These are phyloP conservation scores for Leccinum rimulosum DNA, from an alignment of 768 basidiomycete genomes.

Conservation along the genomic window DNA sequence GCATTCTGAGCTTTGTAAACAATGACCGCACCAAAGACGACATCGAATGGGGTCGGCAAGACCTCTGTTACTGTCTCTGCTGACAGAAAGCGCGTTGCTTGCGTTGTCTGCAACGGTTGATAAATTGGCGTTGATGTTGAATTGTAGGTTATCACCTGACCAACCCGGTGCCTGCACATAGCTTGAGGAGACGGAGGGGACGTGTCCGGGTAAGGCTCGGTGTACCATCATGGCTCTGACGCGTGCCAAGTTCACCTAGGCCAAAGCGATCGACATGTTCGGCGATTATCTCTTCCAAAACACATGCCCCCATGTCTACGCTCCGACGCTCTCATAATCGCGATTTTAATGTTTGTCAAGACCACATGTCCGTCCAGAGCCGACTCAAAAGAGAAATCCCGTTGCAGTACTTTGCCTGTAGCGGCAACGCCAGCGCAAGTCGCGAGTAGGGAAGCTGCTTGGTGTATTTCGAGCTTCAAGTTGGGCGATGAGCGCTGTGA, in stretches of 20 bases:
- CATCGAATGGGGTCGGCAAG: constrained; percentile 41
- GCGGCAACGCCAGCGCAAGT: constrained; percentile 61
- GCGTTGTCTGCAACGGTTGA: constrained; percentile 1
- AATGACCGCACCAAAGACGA: constrained; percentile 53
- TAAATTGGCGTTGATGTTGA: constrained; percentile 42
- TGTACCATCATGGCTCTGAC: too few relatives aligned
- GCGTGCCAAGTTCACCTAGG: constrained; percentile 16
- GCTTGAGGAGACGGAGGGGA: constrained; percentile 44
- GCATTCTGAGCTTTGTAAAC: constrained; percentile 52
- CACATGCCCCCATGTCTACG: constrained; percentile 88
- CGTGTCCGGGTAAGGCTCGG: not conserved
- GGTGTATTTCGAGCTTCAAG: constrained; percentile 36
- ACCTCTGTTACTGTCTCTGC: constrained; percentile 19
- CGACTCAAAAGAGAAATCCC: constrained; percentile 44
- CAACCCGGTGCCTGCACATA: constrained; percentile 58
- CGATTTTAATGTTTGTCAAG: constrained; percentile 64
- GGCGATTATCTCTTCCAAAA: constrained; percentile 72
- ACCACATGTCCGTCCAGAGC: constrained; percentile 33
- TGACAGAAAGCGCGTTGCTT: constrained; percentile 15
- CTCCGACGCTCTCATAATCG: constrained; percentile 71
- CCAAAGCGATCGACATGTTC: constrained; percentile 43
- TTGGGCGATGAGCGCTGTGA: constrained; percentile 35
- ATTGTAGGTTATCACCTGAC: constrained; percentile 45
- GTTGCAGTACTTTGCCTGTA: constrained; percentile 50
- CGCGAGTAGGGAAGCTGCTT: constrained; percentile 62